Conservation (phyloP, 352 stramenopile genomes). For the Phytophthora pinifolia region DNA sequence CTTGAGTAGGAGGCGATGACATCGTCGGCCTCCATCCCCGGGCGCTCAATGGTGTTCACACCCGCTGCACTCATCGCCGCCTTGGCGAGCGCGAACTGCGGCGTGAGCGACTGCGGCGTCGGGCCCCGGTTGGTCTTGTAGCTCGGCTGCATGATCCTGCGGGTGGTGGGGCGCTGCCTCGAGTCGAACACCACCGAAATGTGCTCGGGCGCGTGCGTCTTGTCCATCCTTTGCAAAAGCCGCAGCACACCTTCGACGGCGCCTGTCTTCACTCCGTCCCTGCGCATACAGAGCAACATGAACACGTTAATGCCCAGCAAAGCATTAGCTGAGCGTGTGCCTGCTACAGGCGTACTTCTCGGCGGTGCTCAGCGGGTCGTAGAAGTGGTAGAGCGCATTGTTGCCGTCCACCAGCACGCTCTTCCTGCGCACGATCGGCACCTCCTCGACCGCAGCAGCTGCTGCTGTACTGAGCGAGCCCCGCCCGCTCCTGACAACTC, state of each 20-base stretch:
- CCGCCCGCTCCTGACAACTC: constrained; percentile 2
- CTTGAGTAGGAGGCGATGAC: constrained; percentile 65
- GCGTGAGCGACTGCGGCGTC: constrained; percentile 36
- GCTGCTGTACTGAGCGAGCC: constrained; percentile 12
- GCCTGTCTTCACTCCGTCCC: constrained; percentile 37
- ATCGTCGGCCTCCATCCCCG: constrained; percentile 65
- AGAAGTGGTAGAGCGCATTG: constrained; percentile 65
- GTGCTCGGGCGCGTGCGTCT: constrained; percentile 45
- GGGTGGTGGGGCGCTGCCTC: constrained; percentile 38
- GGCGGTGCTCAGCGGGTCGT: constrained; percentile 37
- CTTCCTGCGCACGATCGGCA: constrained; percentile 29
- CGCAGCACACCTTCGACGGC: constrained; percentile 48
- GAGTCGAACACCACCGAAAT: constrained; percentile 70
- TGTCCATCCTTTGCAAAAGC: constrained; percentile 47
- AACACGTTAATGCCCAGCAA: not conserved
- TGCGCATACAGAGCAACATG: constrained; percentile 10
- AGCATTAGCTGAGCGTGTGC: not conserved
- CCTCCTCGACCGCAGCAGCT: constrained; percentile 10
- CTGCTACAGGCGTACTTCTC: constrained; percentile 29
- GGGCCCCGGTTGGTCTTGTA: constrained; percentile 52
- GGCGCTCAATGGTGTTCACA: constrained; percentile 53
- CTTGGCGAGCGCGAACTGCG: constrained; percentile 49
- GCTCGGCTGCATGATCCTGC: constrained; percentile 46
- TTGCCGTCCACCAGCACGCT: constrained; percentile 64
- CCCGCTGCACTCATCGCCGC: constrained; percentile 24